These are phyloP conservation scores for Epichloe elymi DNA, from an alignment of 2,329 filamentous ascomycete species.

Conservation along the genomic window DNA sequence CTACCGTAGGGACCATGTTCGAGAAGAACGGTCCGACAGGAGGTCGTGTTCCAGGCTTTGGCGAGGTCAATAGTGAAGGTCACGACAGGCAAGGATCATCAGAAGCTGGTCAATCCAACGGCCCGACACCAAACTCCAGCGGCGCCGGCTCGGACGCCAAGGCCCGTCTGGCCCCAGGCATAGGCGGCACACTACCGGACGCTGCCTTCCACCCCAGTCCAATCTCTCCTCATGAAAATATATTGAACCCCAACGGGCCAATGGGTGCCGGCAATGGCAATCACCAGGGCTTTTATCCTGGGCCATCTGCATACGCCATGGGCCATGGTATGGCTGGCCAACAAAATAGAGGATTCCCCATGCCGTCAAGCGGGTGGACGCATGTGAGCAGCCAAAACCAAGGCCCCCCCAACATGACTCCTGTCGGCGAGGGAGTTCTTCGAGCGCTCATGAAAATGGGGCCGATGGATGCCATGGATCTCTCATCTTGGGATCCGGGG, in stretches of 20 bases:
- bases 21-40: constrained; percentile 19
- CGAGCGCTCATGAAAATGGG: constrained; percentile 45
- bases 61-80: constrained; percentile 29
- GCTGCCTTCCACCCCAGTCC: constrained; percentile 41
- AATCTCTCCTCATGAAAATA: constrained; percentile 29
- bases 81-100: constrained; percentile 37
- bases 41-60: constrained; percentile 21
- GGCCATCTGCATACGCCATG: constrained; percentile 25
- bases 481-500: constrained; percentile 32
- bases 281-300: constrained; percentile 27
- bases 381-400: constrained; percentile 25
- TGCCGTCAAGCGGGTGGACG: constrained; percentile 32
- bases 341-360: constrained; percentile 23
- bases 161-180: constrained; percentile 15
- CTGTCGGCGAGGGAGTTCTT: constrained; percentile 43
- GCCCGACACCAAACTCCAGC: constrained; percentile 49
- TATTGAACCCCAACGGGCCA: constrained; percentile 23
- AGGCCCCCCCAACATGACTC: constrained; percentile 29
- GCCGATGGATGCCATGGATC: constrained; percentile 47
- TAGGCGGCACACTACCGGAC: constrained; percentile 25
- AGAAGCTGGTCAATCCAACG: constrained; percentile 35
- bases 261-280: constrained; percentile 19
- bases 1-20: constrained; percentile 20
- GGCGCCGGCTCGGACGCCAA: constrained; percentile 17
- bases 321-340: constrained; percentile 11